Conservation (phyloP, 257 asterid species). For the Lycium ferocissimum region DNA sequence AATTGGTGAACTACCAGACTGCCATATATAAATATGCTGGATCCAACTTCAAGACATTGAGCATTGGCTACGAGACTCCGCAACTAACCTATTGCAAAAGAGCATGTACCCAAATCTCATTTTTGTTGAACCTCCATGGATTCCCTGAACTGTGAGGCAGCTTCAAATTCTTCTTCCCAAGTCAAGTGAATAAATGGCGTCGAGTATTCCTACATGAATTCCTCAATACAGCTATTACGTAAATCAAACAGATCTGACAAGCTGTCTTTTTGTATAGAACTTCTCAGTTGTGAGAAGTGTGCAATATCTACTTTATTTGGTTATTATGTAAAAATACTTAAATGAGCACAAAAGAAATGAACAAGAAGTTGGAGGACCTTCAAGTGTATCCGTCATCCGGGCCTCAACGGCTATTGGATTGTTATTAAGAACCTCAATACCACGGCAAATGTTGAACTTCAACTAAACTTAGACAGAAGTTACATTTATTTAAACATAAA, state of each 20-base stretch:
- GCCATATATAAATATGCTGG: neutral
- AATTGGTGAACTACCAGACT: too few relatives aligned
- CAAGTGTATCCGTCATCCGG: neutral
- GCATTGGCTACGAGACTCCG: neutral
- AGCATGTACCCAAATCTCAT: neutral
- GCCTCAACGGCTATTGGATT: neutral
- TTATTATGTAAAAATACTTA: neutral
- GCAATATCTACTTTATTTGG: neutral
- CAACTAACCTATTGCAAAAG: neutral
- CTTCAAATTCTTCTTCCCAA: neutral
- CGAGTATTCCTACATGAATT: neutral
- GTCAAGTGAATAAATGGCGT: neutral
- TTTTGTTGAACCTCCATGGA: neutral
- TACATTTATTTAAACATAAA: neutral
- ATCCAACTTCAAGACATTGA: neutral
- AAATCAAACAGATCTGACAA: neutral
- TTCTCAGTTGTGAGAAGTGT: neutral
- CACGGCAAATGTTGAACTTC: neutral
- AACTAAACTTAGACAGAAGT: neutral
- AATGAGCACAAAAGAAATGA: constrained; percentile 5
- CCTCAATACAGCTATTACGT: neutral
- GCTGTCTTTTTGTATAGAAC: neutral
- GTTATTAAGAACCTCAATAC: neutral
- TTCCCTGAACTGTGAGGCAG: neutral
- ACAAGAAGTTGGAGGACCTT: neutral